Base-by-base conservation (phyloP, 441 rosid species). In the Gossypium lobatum region DNA sequence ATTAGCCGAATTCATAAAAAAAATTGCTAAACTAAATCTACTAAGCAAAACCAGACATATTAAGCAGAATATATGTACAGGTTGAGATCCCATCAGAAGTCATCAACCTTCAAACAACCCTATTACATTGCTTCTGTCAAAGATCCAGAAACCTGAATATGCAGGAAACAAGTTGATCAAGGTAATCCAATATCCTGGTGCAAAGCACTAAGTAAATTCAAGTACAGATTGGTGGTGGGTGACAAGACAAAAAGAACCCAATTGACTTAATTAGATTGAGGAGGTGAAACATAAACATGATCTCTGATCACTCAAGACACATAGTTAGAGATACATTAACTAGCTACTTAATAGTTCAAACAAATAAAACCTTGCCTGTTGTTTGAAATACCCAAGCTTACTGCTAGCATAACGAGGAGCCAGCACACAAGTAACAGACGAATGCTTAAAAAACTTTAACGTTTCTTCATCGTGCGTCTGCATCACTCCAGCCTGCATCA, bases 391-490 rank as follows among this genome's bases (percentile, higher is more conserved):
- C 50, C 98, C 83, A 75, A 88, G 85, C 85, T 92, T 92, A 80
- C 88, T 87, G 76, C 97, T 92, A 11, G 90, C 96, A 76, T 88
- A 92, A 5, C 98, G 96, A 0, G 98, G 88, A 10, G 96, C 83
- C 85, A 93, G 78, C 17, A 86, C 93, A 21, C 98, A 93, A 62
- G 60, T 87, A 11, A 92, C 97, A 20, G 97, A 90, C 1, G 98
- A 93, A 87, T 92, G 88, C 88, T 85, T 92, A 79, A 93, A 90
- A 78, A 90, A 92, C 80, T 86, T 92, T 67, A 74, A 64, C 1
- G 96, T 90, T 70, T 92, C 97, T 83, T 93, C 98, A 75, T 93
- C 98, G 72, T 93, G 98, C 2, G 98, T 93, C 66, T 64, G 77
- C 97, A 93, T 93, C 70, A 92, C 83, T 75, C 98, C 98, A 74